Conservation (phyloP, 371 early-diverging fungal genomes). For the Mortierella sp. region DNA sequence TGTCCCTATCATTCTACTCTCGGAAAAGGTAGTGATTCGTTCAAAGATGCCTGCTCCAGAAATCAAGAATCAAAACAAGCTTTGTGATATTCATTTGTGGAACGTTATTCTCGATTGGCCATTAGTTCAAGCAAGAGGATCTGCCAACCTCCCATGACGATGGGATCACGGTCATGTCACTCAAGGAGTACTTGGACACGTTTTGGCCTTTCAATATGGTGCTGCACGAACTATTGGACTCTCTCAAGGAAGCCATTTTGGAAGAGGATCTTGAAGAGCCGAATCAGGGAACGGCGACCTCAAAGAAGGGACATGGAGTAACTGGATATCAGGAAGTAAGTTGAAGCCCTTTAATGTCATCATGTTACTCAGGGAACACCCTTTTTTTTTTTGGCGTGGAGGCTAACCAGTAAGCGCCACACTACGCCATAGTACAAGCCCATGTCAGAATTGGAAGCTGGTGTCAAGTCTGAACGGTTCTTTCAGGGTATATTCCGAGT, state of each 20-base stretch:
- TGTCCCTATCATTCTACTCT: slow-evolving; percentile 63
- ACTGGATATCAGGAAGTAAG: slow-evolving; percentile 65
- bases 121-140: slow-evolving; percentile 40
- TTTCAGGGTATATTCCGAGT: slow-evolving; percentile 65
- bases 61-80: background rate
- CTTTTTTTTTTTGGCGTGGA: background rate
- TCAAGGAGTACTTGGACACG: slow-evolving; percentile 57
- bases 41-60: no score
- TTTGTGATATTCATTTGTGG: background rate
- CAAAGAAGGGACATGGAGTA: slow-evolving; percentile 45
- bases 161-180: slow-evolving; percentile 34
- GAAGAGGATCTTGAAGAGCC: slow-evolving; percentile 59
- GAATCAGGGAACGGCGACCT: slow-evolving; percentile 15
- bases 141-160: background rate
- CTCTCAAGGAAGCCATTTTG: slow-evolving; percentile 63
- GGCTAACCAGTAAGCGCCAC: background rate
- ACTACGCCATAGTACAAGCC: slow-evolving; percentile 61
- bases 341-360: background rate
- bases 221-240: slow-evolving; percentile 59
- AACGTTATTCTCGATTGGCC: no score
- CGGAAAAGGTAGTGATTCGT: slow-evolving; percentile 56
- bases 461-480: slow-evolving; percentile 66
- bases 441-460: slow-evolving; percentile 65
- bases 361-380: background rate
- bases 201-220: slow-evolving; percentile 56